A percentile compares a stretch with the other conserved stretches of the same genome.
These are phyloP conservation scores for Arabis alpina DNA, from an alignment of 345 rosid genomes.

Conservation along the genomic window DNA sequence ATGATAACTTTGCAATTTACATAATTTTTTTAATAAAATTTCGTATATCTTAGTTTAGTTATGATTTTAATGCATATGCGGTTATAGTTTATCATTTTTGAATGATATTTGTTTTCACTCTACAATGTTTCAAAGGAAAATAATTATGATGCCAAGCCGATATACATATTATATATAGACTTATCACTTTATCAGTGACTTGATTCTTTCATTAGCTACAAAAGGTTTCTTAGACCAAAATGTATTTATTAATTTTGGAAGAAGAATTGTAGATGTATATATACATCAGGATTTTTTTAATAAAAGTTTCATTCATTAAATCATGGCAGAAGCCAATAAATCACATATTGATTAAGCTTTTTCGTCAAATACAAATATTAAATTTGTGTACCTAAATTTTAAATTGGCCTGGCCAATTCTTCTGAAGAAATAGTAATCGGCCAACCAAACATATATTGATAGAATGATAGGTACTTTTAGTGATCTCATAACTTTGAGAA, in stretches of 20 bases:
- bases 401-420: slow-evolving; percentile 14
- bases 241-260: not conserved
- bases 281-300: not conserved
- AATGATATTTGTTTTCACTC: no score
- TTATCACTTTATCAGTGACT: not conserved
- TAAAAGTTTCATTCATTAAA: not conserved
- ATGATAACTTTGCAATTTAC: no score
- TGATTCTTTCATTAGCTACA: not conserved
- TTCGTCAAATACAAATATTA: slow-evolving; percentile 11
- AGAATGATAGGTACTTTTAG: slow-evolving; percentile 21
- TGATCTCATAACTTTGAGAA: slow-evolving; percentile 1
- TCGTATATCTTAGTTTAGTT: no score
- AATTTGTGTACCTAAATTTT: slow-evolving; percentile 17
- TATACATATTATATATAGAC: no score
- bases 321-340: not conserved
- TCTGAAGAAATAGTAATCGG: slow-evolving; percentile 13
- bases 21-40: no score
- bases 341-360: not conserved
- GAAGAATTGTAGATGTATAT: not conserved
- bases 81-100: no score
- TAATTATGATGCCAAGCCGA: no score
- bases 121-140: no score
- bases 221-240: not conserved
- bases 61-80: no score
- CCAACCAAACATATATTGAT: slow-evolving; percentile 15